Evolutionary conservation across 805 yeast genomes (phyloP), one percentile per base, ranked within the genome.

Genomic region (Geotrichum ghanense): DNA sequence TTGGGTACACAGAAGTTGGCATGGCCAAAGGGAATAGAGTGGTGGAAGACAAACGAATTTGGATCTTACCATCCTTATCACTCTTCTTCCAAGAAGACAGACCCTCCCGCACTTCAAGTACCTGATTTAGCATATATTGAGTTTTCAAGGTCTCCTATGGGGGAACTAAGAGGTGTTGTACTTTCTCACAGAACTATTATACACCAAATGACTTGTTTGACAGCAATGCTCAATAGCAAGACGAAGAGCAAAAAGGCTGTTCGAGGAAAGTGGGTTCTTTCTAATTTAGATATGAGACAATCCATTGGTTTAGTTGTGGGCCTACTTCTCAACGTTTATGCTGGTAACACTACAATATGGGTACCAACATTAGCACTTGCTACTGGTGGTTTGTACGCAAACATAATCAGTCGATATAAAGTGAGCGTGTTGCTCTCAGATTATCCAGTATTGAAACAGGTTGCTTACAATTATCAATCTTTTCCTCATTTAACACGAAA

Each of bases 151-250:
- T 83, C 94, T 1, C 94, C 97, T 0, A 77, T 84, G 22, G 97
- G 97, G 2, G 94, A 89, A 52, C 65, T 88, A 27, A 72, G 95
- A 49, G 99, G 99, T n/a, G 95, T 92, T 27, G 95, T 94, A 1
- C 75, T 92, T 59, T 83, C 92, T 21, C 97, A 92, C 61, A 71
- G 86, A 49, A 88, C 95, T 0, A 75, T 92, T 4, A 72, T 83
- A 59, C 90, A 86, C 53, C 98, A 92, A 59, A 84, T 92, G 89
- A 74, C 76, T 51, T 75, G 86, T 42, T 58, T 92, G 21, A 74
- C 83, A 3, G 72, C 79, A 7, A 76, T 90, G 12, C 65, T 90
- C 4, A 77, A 72, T 68, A 52, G 64, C 59, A 22, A 71, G 57
- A n/a, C 4, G 12, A 26, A 39, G 61, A 69, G 2, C 66, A 64